Evolutionary conservation across 2,329 filamentous ascomycete genomes (phyloP).

Genomic region (Coleophoma cylindrospora): DNA sequence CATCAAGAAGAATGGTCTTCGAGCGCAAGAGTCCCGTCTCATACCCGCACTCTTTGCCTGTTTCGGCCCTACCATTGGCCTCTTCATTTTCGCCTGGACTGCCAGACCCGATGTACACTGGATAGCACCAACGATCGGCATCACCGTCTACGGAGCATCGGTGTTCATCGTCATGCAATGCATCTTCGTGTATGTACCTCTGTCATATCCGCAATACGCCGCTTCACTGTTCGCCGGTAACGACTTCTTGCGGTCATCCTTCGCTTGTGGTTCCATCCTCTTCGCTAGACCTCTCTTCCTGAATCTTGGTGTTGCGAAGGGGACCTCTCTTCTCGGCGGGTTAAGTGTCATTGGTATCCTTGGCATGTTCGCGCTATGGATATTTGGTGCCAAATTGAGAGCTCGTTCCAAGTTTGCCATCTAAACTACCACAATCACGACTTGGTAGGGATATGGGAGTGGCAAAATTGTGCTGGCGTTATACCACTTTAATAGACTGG

Average conservation of each 20-base stretch:
- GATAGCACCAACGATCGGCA: slow-evolving; percentile 52
- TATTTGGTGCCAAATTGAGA: slow-evolving; percentile 19
- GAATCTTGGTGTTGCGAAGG: slow-evolving; percentile 53
- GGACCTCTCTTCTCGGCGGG: slow-evolving; percentile 51
- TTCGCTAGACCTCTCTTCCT: slow-evolving; percentile 55
- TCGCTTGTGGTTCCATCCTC: slow-evolving; percentile 55
- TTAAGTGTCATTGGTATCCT: slow-evolving; percentile 47
- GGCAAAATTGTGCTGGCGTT: too few relatives aligned
- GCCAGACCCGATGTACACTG: slow-evolving; percentile 45
- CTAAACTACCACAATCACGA: not conserved
- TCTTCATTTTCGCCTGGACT: slow-evolving; percentile 59
- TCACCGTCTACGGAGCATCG: slow-evolving; percentile 45
- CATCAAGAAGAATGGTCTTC: slow-evolving; percentile 42
- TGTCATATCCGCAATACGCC: slow-evolving; percentile 50
- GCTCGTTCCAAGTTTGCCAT: slow-evolving; percentile 23
- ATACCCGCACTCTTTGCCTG: slow-evolving; percentile 48
- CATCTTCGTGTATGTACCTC: slow-evolving; percentile 54
- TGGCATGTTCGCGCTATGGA: slow-evolving; percentile 41
- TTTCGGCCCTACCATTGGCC: slow-evolving; percentile 50
- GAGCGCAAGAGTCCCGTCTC: slow-evolving; percentile 47
- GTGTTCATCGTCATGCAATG: slow-evolving; percentile 54
- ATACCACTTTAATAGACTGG: too few relatives aligned
- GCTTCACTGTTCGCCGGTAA: slow-evolving; percentile 57
- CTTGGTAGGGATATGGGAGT: too few relatives aligned
- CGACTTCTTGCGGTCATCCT: slow-evolving; percentile 51